Evolutionary conservation across 306 rosid genomes (phyloP), one percentile per base, ranked within the genome.

Genomic region (cucumber (Cucumis sativus)): DNA sequence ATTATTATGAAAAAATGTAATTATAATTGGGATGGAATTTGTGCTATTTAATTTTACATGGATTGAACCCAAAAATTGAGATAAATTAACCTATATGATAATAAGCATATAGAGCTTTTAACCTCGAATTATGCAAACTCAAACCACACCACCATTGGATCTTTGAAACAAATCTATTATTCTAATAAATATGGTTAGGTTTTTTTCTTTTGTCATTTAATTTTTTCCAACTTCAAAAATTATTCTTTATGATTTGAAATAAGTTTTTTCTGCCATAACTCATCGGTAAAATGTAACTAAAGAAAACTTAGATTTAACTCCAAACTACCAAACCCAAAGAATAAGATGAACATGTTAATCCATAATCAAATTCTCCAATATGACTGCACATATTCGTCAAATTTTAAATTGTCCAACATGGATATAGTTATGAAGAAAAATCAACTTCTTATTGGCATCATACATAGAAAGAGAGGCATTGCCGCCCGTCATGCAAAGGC

Each of bases 401-500:
- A 21, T 28, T 25, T 60, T 4, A 28, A 60, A 60, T 5, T 52
- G 30, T 68, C 35, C 57, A 35, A 68, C 73, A 39, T 66, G 73
- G 51, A 37, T 68, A 68, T 21, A 68, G 55, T 41, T 41, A 20
- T 43, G 57, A 43, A 43, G 75, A 43, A 41, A 65, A 68, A 68
- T 13, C 57, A 43, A 68, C 75, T 67, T 67, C 74, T 68, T 68
- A 68, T 68, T 68, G 21, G 75, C 75, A 43, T 68, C 75, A 43
- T 68, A 63, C 1, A 13, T 57, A n/a, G 37, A 33, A 3, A 33
- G 37, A 33, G n/a, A n/a, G 75, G 37, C 75, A 43, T 68, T 68
- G n/a, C 56, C 56, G 12, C 20, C 56, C 39, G 10, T 68, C 56
- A 68, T 68, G n/a, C 21, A 68, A 68, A 67, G 35, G 54, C 55